These are phyloP conservation scores for Combretum micranthum DNA, from an alignment of 345 rosid genomes.

Conservation along the genomic window DNA sequence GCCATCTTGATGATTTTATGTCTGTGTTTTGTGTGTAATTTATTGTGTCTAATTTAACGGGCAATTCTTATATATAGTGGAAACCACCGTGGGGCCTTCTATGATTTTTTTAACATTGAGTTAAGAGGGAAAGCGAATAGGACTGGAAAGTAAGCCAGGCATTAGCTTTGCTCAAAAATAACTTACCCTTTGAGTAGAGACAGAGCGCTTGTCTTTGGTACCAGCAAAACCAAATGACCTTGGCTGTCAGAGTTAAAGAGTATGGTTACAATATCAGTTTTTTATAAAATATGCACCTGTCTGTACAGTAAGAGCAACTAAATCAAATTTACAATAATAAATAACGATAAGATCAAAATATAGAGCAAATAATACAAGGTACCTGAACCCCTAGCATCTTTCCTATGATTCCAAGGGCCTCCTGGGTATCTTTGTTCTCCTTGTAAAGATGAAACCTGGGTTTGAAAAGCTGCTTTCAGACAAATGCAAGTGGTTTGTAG, in stretches of 20 bases:
- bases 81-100: neutral
- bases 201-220: slow-evolving; percentile 89
- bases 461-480: neutral
- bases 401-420: slow-evolving; percentile 85
- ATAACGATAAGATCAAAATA: too few species aligned
- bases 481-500: neutral
- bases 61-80: neutral
- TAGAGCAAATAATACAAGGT: neutral
- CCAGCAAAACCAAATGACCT: slow-evolving; percentile 93
- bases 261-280: too few species aligned
- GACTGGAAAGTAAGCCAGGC: neutral
- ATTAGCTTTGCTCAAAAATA: neutral
- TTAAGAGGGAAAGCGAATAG: neutral
- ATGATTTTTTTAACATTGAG: neutral
- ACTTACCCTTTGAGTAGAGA: slow-evolving; percentile 86
- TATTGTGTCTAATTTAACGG: too few species aligned
- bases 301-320: too few species aligned
- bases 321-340: too few species aligned
- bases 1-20: too few species aligned
- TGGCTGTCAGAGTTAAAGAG: slow-evolving; percentile 38
- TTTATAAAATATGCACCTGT: too few species aligned
- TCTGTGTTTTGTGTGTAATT: too few species aligned
- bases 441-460: slow-evolving; percentile 93
- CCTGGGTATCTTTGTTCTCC: slow-evolving; percentile 99
- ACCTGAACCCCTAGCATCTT: slow-evolving; percentile 98